Conservation (phyloP, 768 basidiomycete genomes). For the Boletus coccyginus region DNA sequence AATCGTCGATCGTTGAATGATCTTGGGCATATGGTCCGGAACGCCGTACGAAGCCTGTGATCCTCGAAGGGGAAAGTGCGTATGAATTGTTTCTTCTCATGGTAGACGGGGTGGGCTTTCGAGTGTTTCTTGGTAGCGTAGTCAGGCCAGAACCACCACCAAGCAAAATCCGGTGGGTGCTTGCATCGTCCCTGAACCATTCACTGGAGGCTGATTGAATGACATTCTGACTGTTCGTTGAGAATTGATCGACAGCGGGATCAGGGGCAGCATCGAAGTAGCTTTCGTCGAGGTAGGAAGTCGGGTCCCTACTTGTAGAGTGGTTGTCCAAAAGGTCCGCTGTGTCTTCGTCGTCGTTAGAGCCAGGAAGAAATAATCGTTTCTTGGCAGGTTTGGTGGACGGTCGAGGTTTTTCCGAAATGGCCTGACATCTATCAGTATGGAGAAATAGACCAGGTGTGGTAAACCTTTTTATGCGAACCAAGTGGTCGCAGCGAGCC, state of each 20-base stretch:
- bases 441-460: neutral
- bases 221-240: neutral
- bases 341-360: conserved; percentile 11
- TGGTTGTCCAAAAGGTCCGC: neutral
- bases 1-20: neutral
- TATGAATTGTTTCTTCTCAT: conserved; percentile 6
- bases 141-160: neutral
- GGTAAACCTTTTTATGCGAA: conserved; percentile 16
- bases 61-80: conserved; percentile 25
- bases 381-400: neutral
- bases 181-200: conserved; percentile 8
- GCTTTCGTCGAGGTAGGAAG: conserved; percentile 26
- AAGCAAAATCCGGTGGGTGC: neutral
- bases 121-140: neutral
- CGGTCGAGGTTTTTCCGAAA: neutral
- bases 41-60: conserved; percentile 20
- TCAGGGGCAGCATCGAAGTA: conserved; percentile 29
- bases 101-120: neutral
- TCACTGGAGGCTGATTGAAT: conserved; percentile 4
- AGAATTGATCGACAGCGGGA: neutral
- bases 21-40: neutral
- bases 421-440: conserved; percentile 11
- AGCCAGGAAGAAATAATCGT: conserved; percentile 20
- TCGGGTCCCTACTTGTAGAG: neutral
- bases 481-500: neutral